Percentiles rank a stretch among this genome's conserved stretches.
Evolutionary conservation across 495 filamentous ascomycete species (phyloP).

Genomic region (Penicillium steckii): DNA sequence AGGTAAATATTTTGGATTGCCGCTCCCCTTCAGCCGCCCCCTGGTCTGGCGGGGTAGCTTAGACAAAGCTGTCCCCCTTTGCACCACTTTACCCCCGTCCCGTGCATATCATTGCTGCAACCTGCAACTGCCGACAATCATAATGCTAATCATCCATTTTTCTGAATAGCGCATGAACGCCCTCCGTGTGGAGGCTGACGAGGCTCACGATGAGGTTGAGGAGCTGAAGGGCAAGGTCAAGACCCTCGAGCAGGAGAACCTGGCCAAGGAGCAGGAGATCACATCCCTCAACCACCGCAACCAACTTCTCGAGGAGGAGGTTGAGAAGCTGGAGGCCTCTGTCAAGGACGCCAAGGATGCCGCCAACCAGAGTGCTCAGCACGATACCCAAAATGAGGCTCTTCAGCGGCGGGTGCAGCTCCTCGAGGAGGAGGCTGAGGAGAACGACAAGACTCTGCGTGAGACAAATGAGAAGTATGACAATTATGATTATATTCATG

Average conservation of each 20-base stretch:
- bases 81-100: slow-evolving; percentile 10
- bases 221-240: slow-evolving; percentile 87
- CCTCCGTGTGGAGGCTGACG: slow-evolving; percentile 91
- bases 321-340: slow-evolving; percentile 80
- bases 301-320: slow-evolving; percentile 78
- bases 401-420: slow-evolving; percentile 90
- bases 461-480: slow-evolving; percentile 98
- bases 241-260: slow-evolving; percentile 88
- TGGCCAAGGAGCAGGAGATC: slow-evolving; percentile 96
- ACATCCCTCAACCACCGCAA: slow-evolving; percentile 92
- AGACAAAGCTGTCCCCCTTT: slow-evolving; percentile 25
- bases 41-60: slow-evolving; percentile 47
- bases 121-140: not conserved
- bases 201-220: slow-evolving; percentile 72
- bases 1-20: slow-evolving; percentile 58
- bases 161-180: slow-evolving; percentile 78
- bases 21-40: too few species aligned
- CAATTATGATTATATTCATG: too few species aligned
- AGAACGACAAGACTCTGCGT: slow-evolving; percentile 88
- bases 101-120: slow-evolving; percentile 19
- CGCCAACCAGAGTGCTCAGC: slow-evolving; percentile 69
- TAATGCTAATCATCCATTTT: slow-evolving; percentile 17
- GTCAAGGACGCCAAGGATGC: slow-evolving; percentile 77
- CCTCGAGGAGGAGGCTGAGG: slow-evolving; percentile 95
- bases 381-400: slow-evolving; percentile 81